Conservation (phyloP, 2,329 filamentous ascomycete species). For the Epichloe sibirici region DNA sequence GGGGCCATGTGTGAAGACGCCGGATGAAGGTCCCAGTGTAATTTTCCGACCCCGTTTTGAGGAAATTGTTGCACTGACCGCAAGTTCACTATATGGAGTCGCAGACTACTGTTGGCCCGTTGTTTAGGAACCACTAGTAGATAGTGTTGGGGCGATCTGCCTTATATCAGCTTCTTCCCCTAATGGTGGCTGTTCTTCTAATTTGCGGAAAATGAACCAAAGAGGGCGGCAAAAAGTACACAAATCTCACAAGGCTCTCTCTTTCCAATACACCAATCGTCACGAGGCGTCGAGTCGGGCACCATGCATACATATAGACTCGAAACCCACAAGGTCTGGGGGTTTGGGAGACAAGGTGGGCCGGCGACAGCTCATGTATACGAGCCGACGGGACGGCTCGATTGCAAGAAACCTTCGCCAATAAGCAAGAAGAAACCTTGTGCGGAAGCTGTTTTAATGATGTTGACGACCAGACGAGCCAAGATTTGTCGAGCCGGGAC, state of each 20-base stretch:
- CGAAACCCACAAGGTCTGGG: conserved; percentile 1
- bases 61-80: neutral
- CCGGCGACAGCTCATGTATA: neutral
- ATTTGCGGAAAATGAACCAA: neutral
- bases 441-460: neutral
- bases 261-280: neutral
- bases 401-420: neutral
- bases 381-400: neutral
- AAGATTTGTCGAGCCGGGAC: neutral
- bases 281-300: neutral
- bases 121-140: neutral
- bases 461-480: neutral
- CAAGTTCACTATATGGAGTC: neutral
- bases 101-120: neutral
- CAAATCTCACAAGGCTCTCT: neutral
- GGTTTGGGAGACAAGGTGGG: neutral
- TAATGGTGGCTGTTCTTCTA: neutral
- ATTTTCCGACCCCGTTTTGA: neutral
- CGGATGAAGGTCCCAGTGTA: neutral
- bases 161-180: neutral
- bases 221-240: neutral
- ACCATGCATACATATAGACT: neutral
- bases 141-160: neutral
- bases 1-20: conserved; percentile 4
- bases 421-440: neutral